Conservation (phyloP, 441 rosid genomes). For the Gossypium gossypioides region DNA sequence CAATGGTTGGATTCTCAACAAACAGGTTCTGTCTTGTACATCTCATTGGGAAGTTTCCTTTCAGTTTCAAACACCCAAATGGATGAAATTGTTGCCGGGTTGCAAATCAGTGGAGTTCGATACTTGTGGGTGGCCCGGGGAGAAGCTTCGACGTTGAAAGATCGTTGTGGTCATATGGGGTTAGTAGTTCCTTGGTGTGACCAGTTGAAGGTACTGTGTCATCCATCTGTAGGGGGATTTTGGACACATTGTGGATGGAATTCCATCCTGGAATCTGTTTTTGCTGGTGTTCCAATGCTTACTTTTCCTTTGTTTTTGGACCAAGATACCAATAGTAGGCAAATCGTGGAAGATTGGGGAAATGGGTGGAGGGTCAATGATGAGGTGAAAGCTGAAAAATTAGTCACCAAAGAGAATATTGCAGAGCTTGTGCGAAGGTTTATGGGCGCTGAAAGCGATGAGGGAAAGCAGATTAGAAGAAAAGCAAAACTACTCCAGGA, state of each 20-base stretch:
- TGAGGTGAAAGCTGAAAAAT: background rate
- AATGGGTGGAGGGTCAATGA: constrained; percentile 16
- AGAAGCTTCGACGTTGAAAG: constrained; percentile 11
- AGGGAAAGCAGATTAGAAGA: constrained; percentile 16
- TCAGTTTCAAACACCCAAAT: constrained; percentile 30
- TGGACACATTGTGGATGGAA: constrained; percentile 33
- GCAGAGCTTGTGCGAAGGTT: constrained; percentile 13
- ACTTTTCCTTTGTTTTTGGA: constrained; percentile 24
- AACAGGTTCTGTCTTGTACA: constrained; percentile 30
- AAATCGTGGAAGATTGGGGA: constrained; percentile 22
- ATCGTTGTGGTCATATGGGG: constrained; percentile 17
- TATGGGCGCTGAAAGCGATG: constrained; percentile 19
- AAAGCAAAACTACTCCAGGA: constrained; percentile 14
- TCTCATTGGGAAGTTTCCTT: constrained; percentile 43
- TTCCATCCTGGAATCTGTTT: constrained; percentile 25
- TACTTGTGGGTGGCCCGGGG: constrained; percentile 45
- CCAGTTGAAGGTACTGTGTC: constrained; percentile 27
- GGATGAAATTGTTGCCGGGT: constrained; percentile 35
- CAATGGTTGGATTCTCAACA: constrained; percentile 38
- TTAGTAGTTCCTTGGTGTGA: constrained; percentile 29
- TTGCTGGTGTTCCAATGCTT: constrained; percentile 25
- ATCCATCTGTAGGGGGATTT: constrained; percentile 25
- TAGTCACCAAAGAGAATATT: constrained; percentile 12
- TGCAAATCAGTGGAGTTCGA: constrained; percentile 27
- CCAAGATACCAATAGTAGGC: constrained; percentile 22